Evolutionary conservation across 768 basidiomycete genomes (phyloP), one percentile per base, ranked within the genome.

Genomic region (Russula earlei): DNA sequence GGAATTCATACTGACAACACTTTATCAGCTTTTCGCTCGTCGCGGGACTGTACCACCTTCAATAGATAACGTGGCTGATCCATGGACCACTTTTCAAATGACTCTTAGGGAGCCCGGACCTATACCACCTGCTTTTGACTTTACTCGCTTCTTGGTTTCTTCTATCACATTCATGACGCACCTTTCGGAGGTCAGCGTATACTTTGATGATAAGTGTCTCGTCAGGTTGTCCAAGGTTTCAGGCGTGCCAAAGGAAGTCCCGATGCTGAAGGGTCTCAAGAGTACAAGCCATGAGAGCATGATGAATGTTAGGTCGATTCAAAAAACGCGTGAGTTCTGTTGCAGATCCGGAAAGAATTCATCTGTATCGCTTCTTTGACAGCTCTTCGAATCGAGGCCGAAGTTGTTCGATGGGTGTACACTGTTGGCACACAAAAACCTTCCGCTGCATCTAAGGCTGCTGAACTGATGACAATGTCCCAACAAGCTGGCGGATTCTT

Each of bases 11-110:
- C 48, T 22, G 46, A 48, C 63, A 5, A 19, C 52, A 17, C 10
- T 40, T 4, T 17, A 31, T 54, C 49, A 91, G 85, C 77, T 97
- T 1, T 87, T 85, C 62, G 93, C 87, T 15, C 82, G 91, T 34
- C 81, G 90, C 34, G 93, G 91, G 8, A 70, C 74, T 41, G 72
- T 89, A 36, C 77, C 82, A 19, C 62, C 66, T 29, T 62, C 71
- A 20, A 69, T 70, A 15, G 66, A 67, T 50, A 64, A 64, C 56
- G 49, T 59, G 4, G 65, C 62, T 27, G 70, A 72, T 44, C 70
- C 74, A 4, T 96, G 92, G 90, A 93, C 95, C 3, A 77, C 85
- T 0, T 96, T 99, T 68, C 81, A 88, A 56, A 94, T 99, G 89
- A 75, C 76, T 4, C 76, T 96, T 2, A 79, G 95, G 45, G 89